Percentiles rank a stretch among this genome's conserved stretches.
Conservation (phyloP, 2,329 filamentous ascomycete species). For the Fusarium irregulare region DNA sequence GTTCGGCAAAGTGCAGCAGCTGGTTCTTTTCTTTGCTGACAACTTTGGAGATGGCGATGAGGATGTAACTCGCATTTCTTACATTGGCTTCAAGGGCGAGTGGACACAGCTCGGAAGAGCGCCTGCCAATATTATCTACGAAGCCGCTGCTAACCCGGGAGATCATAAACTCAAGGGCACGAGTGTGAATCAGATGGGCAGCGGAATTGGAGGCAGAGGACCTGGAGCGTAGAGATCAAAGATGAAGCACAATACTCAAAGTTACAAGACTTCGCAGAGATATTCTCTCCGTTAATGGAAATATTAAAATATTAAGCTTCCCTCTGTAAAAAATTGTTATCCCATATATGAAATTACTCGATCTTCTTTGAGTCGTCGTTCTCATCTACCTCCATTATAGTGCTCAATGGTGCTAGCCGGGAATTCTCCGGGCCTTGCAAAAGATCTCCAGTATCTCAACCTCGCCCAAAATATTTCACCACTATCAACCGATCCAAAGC, state of each 20-base stretch:
- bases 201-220: conserved; percentile 61
- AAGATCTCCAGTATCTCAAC: conserved; percentile 32
- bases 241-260: neutral
- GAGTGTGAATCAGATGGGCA: conserved; percentile 65
- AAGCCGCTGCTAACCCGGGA: conserved; percentile 89
- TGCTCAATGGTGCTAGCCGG: conserved; percentile 20
- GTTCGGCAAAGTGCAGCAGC: conserved; percentile 85
- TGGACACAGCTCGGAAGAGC: conserved; percentile 82
- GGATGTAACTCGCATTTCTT: conserved; percentile 81
- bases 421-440: conserved; percentile 41
- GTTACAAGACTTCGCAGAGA: neutral
- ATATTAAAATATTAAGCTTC: neutral
- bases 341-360: neutral
- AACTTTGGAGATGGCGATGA: conserved; percentile 87
- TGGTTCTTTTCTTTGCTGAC: conserved; percentile 90
- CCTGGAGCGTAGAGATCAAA: conserved; percentile 47
- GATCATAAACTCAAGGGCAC: conserved; percentile 81
- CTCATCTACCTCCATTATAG: conserved; percentile 7
- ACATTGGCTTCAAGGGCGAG: conserved; percentile 93
- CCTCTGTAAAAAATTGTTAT: neutral
- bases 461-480: conserved; percentile 42
- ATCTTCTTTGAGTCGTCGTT: neutral
- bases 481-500: conserved; percentile 24
- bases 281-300: neutral
- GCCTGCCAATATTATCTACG: conserved; percentile 88